Evolutionary conservation across 139 green algal genomes (phyloP), one percentile per base, ranked within the genome.

Genomic region (Chlorella sp.): DNA sequence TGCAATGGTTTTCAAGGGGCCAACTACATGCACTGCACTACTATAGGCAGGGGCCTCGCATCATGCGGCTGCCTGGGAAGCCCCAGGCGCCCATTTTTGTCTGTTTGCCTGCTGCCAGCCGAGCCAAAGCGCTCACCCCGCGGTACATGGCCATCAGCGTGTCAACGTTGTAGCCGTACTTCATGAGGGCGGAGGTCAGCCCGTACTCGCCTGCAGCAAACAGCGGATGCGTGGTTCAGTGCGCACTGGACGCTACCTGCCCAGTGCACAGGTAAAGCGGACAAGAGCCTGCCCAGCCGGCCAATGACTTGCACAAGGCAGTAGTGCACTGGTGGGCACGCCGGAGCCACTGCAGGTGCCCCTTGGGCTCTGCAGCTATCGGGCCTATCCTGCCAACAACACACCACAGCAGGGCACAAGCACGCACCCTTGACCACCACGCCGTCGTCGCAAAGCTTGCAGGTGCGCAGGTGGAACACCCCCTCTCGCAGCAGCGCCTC

Each of bases 81-180:
- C 26, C 41, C 41, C 34, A 28, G 17, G 16, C 38, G 4, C 69
- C 73, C 73, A 28, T 44, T 62, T 64, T 26, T 44, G 8, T 8
- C 48, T 34, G 6, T 1, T 36, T 34, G 17, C 38, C 38, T 19
- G 22, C 46, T 68, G 22, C 48, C n/a, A 14, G 30, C 14, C n/a
- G n/a, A n/a, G n/a, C n/a, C n/a, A n/a, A n/a, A n/a, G n/a, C 17
- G 38, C 80, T 78, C 67, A 92, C 86, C 68, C 58, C 38, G 0
- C 81, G 80, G 77, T 95, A 96, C 75, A 86, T 91, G 58, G 86
- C 76, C 91, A 95, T 94, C 22, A 97, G 91, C 3, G 93, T 96
- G 2, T 90, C 93, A 20, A 97, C 80, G 73, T 93, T 95, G 84
- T 93, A 91, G 20, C 91, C 92, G 22, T 80, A 67, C 40, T 89